Percentiles rank a stretch among this genome's conserved stretches.
Conservation (phyloP, 2,329 filamentous ascomycete genomes). For the Hyphodiscus sp. region DNA sequence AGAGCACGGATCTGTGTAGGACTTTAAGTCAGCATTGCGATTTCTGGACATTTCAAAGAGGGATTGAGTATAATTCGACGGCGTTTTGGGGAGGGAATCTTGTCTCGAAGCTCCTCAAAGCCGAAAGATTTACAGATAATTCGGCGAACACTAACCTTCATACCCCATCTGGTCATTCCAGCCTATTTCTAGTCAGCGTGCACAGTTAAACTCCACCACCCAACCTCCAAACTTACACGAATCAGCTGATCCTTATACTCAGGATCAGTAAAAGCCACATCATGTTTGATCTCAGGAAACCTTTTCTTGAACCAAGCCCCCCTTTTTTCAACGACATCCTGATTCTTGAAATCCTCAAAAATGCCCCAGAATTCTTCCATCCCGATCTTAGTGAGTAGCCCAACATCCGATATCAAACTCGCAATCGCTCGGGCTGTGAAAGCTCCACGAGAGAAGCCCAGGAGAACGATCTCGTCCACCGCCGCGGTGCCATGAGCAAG, state of each 20-base stretch:
- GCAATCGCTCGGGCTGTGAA: conserved; percentile 35
- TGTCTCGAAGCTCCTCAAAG: too few relatives aligned
- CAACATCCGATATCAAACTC: conserved; percentile 31
- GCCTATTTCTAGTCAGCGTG: conserved; percentile 9
- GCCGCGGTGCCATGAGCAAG: conserved; percentile 12
- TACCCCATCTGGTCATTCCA: conserved; percentile 19
- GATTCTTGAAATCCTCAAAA: conserved; percentile 32
- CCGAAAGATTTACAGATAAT: too few relatives aligned
- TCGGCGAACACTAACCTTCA: not conserved
- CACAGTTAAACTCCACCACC: not conserved
- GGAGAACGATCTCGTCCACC: conserved; percentile 32
- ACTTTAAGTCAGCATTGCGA: too few relatives aligned
- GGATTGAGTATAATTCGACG: too few relatives aligned
- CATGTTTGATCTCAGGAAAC: conserved; percentile 5
- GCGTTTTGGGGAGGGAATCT: too few relatives aligned
- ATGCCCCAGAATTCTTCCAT: conserved; percentile 38
- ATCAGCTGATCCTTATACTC: conserved; percentile 17
- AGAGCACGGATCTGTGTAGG: conserved; percentile 34
- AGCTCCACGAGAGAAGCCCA: conserved; percentile 36
- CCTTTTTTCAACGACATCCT: conserved; percentile 15
- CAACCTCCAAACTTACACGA: conserved; percentile 10
- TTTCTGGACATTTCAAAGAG: too few relatives aligned
- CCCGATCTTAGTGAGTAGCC: conserved; percentile 36
- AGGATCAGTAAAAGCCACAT: conserved; percentile 15
- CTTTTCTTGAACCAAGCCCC: conserved; percentile 17